Percentiles rank a stretch among this genome's conserved stretches.
These are phyloP conservation scores for Ophiocordyceps camponoti-saundersi DNA, from an alignment of 2,329 filamentous ascomycete genomes.

Conservation along the genomic window DNA sequence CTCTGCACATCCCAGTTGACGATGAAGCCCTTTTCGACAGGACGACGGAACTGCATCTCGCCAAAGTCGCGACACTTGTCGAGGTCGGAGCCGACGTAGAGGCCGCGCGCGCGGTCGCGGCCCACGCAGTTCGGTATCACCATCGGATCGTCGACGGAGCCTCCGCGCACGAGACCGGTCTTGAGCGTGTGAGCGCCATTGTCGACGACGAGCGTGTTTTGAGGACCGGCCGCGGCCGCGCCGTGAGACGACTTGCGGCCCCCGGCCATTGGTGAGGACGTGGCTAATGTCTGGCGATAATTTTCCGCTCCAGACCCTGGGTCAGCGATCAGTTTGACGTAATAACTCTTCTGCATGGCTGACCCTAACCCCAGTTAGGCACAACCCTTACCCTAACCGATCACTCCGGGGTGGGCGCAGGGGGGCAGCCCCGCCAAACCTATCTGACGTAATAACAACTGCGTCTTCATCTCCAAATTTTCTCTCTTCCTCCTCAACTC, in stretches of 20 bases:
- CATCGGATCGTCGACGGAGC: constrained; percentile 36
- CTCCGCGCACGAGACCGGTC: constrained; percentile 53
- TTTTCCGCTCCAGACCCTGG: no score
- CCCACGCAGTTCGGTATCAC: constrained; percentile 81
- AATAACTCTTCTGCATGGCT: no score
- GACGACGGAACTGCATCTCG: constrained; percentile 71
- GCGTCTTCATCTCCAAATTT: no score
- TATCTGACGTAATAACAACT: no score
- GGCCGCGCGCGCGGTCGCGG: constrained; percentile 60
- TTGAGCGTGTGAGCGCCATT: constrained; percentile 89
- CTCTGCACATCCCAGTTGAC: constrained; percentile 95
- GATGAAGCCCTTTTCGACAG: constrained; percentile 85
- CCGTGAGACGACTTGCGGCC: constrained; percentile 31
- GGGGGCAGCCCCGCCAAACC: no score
- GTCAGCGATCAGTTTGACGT: no score
- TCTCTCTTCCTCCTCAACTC: no score
- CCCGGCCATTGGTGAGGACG: constrained; percentile 19
- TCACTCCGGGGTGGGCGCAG: no score
- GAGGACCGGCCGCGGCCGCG: constrained; percentile 32
- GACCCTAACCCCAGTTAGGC: no score
- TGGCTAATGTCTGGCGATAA: no score
- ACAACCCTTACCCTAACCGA: no score
- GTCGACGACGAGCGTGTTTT: constrained; percentile 70
- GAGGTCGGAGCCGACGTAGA: constrained; percentile 67
- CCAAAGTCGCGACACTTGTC: constrained; percentile 73